Base-by-base conservation (phyloP, 176 grass and related monocot genomes). In the Tillandsia leiboldiana region DNA sequence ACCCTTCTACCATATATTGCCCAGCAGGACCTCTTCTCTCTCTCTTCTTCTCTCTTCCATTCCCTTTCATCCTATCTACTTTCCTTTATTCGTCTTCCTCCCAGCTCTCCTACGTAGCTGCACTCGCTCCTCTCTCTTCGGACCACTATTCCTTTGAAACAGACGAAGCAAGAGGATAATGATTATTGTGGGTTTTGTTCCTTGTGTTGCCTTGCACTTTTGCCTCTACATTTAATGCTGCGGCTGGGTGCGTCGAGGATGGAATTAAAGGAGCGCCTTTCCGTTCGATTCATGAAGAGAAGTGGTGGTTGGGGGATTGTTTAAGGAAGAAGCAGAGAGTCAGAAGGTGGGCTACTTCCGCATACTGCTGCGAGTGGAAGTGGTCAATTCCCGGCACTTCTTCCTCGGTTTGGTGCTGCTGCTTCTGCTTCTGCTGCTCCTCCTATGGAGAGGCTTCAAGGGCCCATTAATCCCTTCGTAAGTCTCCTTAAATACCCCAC, bases 381-480 rank as follows among this genome's bases (percentile, higher is more conserved):
- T 61, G n/a, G 56, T 61, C 53, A 54, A 76, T n/a, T 68, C 27
- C 29, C 51, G 67, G 27, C n/a, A n/a, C 42, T 13, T 18, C 1
- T 51, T 11, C 66, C 47, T 15, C 6, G 28, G 26, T 28, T 48
- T 33, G 24, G 47, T 50, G 50, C 33, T 22, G 3, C 50, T 81
- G 51, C 50, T 80, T 61, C 61, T 26, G 29, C 73, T 20, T 0
- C 49, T 66, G 14, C 51, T 71, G 49, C 20, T 15, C 48, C 65
- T 71, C 70, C 67, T 75, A 90, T 87, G 87, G 81, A 90, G 78
- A 76, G 82, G 79, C 77, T 90, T 65, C 90, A 87, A 90, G 83
- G 80, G 64, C 73, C 83, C 90, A 87, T 95, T 87, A 76, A 71
- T 68, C 66, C 83, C 48, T 85, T 84, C 67, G 90, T 90, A 84